A percentile compares a stretch with the other conserved stretches of the same genome.
phyloP scores from a whole-genome alignment of 2,329 filamentous ascomycete species.

The Ustilaginoidea virens region DNA sequence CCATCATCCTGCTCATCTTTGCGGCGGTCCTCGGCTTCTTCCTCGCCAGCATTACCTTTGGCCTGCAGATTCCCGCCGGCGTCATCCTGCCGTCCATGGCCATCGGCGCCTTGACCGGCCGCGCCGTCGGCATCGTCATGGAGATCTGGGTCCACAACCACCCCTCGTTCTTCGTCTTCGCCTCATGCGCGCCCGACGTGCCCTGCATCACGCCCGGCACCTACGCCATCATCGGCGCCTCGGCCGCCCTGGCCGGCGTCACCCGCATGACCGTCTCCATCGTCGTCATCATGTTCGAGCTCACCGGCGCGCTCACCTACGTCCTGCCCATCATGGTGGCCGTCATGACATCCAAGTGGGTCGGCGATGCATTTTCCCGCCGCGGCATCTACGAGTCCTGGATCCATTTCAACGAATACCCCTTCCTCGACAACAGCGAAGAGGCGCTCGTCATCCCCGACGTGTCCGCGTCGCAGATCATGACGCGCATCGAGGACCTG shows the following conservation, averaged over 20 bases:
- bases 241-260: slow-evolving; percentile 82
- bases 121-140: slow-evolving; percentile 77
- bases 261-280: slow-evolving; percentile 97
- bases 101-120: slow-evolving; percentile 79
- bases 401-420: slow-evolving; percentile 94
- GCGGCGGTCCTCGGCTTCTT: slow-evolving; percentile 75
- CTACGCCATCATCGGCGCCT: slow-evolving; percentile 91
- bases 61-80: slow-evolving; percentile 83
- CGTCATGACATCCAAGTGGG: slow-evolving; percentile 97
- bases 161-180: slow-evolving; percentile 63
- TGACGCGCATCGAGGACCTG: slow-evolving; percentile 85
- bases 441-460: slow-evolving; percentile 64
- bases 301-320: slow-evolving; percentile 89
- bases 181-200: slow-evolving; percentile 68
- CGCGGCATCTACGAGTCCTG: slow-evolving; percentile 94
- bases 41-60: slow-evolving; percentile 78
- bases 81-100: slow-evolving; percentile 95
- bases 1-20: slow-evolving; percentile 68
- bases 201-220: slow-evolving; percentile 87
- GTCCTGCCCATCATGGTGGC: slow-evolving; percentile 98
- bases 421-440: slow-evolving; percentile 80
- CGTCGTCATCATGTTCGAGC: slow-evolving; percentile 98
- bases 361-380: slow-evolving; percentile 85
- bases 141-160: slow-evolving; percentile 74
- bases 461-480: slow-evolving; percentile 71